These are phyloP conservation scores for Dillenia turbinata DNA, from an alignment of 164 flowering plant genomes.

Conservation along the genomic window DNA sequence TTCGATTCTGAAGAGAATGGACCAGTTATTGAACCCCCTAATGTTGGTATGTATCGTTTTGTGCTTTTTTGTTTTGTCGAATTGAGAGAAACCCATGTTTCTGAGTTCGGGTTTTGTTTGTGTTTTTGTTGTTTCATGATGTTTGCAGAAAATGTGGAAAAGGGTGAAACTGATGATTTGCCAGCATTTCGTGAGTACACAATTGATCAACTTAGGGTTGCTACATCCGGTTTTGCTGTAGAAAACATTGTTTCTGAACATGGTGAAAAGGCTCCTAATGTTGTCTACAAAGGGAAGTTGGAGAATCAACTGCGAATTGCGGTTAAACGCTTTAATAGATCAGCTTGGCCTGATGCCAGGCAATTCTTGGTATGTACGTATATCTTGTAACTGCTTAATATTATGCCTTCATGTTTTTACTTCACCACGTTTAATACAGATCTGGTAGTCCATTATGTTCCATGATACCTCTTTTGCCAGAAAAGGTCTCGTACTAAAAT, in stretches of 20 bases:
- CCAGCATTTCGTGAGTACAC: conserved; percentile 66
- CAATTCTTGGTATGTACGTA: conserved; percentile 64
- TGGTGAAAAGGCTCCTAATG: conserved; percentile 96
- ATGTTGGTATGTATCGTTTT: conserved; percentile 38
- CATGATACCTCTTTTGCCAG: no score
- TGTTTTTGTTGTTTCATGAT: not conserved
- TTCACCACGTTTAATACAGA: no score
- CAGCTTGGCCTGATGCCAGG: conserved; percentile 89
- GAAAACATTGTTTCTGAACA: conserved; percentile 95
- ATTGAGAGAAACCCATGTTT: conserved; percentile 1
- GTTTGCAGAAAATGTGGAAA: conserved; percentile 50
- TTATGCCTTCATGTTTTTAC: not conserved
- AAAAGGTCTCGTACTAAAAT: no score
- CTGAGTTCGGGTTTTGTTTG: not conserved
- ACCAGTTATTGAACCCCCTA: conserved; percentile 35
- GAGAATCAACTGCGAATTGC: conserved; percentile 78
- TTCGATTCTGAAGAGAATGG: conserved; percentile 35
- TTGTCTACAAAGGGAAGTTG: conserved; percentile 86
- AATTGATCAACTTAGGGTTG: conserved; percentile 68
- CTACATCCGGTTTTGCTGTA: conserved; percentile 86
- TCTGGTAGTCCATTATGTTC: no score
- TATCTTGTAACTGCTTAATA: not conserved
- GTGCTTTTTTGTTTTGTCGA: not conserved
- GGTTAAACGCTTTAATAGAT: conserved; percentile 75
- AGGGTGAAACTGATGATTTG: conserved; percentile 41